Evolutionary conservation across 306 rosid species (phyloP).

Genomic region (Alnus rubra): DNA sequence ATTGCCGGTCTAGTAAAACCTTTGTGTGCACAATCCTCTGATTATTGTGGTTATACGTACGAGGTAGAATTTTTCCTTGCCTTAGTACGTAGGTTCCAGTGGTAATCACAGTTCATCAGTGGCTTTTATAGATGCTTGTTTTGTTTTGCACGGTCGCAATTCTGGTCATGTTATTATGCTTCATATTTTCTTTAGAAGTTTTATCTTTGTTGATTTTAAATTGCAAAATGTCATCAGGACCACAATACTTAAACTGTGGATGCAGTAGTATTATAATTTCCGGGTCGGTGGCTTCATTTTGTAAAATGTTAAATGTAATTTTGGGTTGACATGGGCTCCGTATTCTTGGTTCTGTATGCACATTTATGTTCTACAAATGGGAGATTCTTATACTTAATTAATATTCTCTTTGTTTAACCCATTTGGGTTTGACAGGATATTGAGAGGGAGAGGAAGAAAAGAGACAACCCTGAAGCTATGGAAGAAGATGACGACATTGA

Average conservation of each 20-base stretch:
- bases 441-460: constrained; percentile 52
- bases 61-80: not conserved
- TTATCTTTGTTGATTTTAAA: not conserved
- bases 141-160: not conserved
- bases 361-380: not conserved
- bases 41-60: no score
- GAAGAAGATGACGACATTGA: constrained; percentile 50
- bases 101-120: no score
- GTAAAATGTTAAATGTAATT: not conserved
- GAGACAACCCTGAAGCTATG: constrained; percentile 61
- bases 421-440: constrained; percentile 38
- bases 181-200: no score
- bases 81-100: not conserved
- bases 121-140: not conserved
- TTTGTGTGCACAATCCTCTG: not conserved
- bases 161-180: no score
- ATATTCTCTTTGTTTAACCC: constrained; percentile 11
- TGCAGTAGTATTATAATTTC: not conserved
- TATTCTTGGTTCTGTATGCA: not conserved
- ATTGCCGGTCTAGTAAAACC: not conserved
- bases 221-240: not conserved
- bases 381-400: constrained; percentile 10
- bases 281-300: no score
- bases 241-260: not conserved
- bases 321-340: not conserved